Evolutionary conservation across 2,329 filamentous ascomycete species (phyloP).

Genomic region (Diaporthe aspalathi): DNA sequence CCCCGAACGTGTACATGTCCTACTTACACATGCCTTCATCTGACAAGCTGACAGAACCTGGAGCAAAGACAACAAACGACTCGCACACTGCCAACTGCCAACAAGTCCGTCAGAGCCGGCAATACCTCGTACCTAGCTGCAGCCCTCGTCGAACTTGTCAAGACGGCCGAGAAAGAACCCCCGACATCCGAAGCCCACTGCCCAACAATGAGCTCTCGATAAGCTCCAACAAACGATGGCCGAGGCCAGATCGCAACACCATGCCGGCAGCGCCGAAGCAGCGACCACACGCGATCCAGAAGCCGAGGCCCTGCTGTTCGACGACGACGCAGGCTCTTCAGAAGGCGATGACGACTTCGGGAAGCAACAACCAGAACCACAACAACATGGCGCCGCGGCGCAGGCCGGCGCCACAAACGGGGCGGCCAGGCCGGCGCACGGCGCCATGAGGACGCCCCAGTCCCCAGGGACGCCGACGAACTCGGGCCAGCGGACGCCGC

Average conservation of each 20-base stretch:
- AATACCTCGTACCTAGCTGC: background rate
- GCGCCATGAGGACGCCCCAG: conserved; percentile 35
- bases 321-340: conserved; percentile 38
- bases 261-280: conserved; percentile 35
- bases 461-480: conserved; percentile 10
- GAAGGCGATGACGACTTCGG: conserved; percentile 37
- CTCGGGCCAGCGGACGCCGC: conserved; percentile 56
- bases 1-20: conserved; percentile 12
- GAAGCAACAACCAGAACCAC: conserved; percentile 24
- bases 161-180: conserved; percentile 10
- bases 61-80: background rate
- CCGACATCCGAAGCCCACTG: background rate
- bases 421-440: conserved; percentile 27
- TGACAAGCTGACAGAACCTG: background rate
- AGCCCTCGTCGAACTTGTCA: conserved; percentile 15
- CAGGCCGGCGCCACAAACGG: conserved; percentile 31
- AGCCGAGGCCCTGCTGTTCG: conserved; percentile 44
- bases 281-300: conserved; percentile 41
- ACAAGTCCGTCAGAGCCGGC: background rate
- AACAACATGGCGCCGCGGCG: conserved; percentile 27
- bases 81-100: background rate
- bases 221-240: conserved; percentile 42
- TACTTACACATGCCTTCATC: background rate
- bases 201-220: conserved; percentile 45
- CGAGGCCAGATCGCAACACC: conserved; percentile 45